Evolutionary conservation across 73 alveolate genomes (phyloP), one percentile per base, ranked within the genome.

Genomic region (Paramecium pentaurelia): DNA sequence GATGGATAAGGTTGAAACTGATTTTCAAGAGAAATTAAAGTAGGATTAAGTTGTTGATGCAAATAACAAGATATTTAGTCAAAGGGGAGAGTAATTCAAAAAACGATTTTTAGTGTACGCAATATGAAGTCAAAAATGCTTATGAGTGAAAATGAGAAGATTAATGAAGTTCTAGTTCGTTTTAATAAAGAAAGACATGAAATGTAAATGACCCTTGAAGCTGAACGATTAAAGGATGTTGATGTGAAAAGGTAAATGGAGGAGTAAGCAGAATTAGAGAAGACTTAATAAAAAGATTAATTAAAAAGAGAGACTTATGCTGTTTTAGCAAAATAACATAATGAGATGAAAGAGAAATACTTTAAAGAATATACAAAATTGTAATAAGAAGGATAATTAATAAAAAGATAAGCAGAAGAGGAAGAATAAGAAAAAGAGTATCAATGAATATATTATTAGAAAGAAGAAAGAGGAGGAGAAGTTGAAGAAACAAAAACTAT

Each of bases 391-490:
- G 91, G 91, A 20, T 9, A 80, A 42, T 7, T 80, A 18, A 80
- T 80, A 20, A n/a, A 47, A 45, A 32, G 49, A 80, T 4, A 80
- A 44, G 91, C 91, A 10, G 77, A 45, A 22, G 91, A 80, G 27
- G 91, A 80, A 28, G 91, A 80, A 80, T 80, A 12, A 20, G n/a
- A 20, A 12, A 80, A 45, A 25, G 91, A 80, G 91, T 80, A 80
- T 27, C 16, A 25, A 38, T 80, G 20, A 54, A 54, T 54, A 18
- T 30, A 30, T 44, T 25, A 7, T 42, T 80, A 80, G 91, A 47
- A 45, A 44, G 20, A 5, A 80, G 49, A 42, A 80, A 20, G 77
- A 80, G 30, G 91, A 80, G 11, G 30, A 20, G 8, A 80, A 49
- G 49, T 1, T 42, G n/a, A 80, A 80, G 12, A 32, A 80, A 18